Evolutionary conservation across 2,329 filamentous ascomycete species (phyloP), one percentile per base, ranked within the genome.

Genomic region (Neofusicoccum parvum): DNA sequence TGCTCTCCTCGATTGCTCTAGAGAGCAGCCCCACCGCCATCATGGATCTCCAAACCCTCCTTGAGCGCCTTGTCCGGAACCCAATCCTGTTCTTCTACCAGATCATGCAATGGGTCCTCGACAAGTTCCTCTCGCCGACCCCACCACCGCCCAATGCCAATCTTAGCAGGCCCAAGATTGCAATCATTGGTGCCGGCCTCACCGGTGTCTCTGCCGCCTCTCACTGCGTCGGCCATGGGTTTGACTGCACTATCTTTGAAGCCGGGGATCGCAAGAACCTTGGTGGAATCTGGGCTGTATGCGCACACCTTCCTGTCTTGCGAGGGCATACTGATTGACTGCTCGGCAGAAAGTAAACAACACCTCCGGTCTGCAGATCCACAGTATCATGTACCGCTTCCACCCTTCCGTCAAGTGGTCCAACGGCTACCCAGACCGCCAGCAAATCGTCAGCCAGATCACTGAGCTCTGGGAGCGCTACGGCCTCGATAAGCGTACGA

Each of bases 361-460:
- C 60, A 94, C 91, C 0, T 94, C 91, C 0, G 87, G 90, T 15
- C 84, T 96, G 0, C 92, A 95, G 72, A 94, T 96, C 23, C 91
- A 96, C 75, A 92, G 88, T 20, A 76, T 94, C 66, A 95, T 95
- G 92, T 96, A 94, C 76, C 87, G 92, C 23, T 96, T 96, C 75
- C 91, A 94, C 70, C 92, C 92, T 0, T 90, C 90, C 0, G 87
- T 96, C 1, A 83, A 86, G 67, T 96, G 91, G 88, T 81, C 86
- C 39, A 81, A 83, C 36, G 91, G 91, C n/a, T 96, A 96, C 72
- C 92, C 92, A 0, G 85, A 89, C 67, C 88, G 91, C 58, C 80
- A 89, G 68, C 87, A 94, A 76, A 95, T 96, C 67, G 82, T 94
- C 49, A 83, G 84, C 27, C 88, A 94, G 73, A 88, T 95, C 11